phyloP scores from a whole-genome alignment of 2,329 filamentous ascomycete genomes.

The Cladosporium velox region DNA sequence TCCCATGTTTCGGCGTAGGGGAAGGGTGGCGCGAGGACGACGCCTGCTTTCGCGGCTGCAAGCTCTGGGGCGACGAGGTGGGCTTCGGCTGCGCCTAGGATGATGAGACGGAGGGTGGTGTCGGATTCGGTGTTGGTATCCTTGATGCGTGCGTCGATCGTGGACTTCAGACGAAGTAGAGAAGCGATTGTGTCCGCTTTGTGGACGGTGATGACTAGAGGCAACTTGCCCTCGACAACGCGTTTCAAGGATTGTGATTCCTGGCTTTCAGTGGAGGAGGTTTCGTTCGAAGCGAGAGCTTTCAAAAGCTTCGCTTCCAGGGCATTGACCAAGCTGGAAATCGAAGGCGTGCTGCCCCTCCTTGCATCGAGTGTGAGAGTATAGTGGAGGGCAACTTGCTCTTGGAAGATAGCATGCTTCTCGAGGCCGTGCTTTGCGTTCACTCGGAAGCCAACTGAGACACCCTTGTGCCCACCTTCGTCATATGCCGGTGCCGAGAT shows the following conservation, averaged over 20 bases:
- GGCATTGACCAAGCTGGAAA: slow-evolving; percentile 56
- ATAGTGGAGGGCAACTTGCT: slow-evolving; percentile 46
- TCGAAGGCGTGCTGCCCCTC: slow-evolving; percentile 48
- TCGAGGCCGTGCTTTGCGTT: slow-evolving; percentile 39
- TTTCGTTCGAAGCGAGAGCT: slow-evolving; percentile 48
- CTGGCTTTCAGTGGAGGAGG: slow-evolving; percentile 38
- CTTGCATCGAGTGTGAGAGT: slow-evolving; percentile 56
- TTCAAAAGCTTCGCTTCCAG: slow-evolving; percentile 58
- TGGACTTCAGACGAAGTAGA: slow-evolving; percentile 59
- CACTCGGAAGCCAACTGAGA: slow-evolving; percentile 41
- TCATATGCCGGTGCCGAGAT: slow-evolving; percentile 41
- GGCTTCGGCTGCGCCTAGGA: slow-evolving; percentile 66
- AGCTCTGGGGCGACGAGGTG: slow-evolving; percentile 61
- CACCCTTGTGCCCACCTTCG: slow-evolving; percentile 39
- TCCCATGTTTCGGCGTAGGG: slow-evolving; percentile 61
- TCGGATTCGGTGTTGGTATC: slow-evolving; percentile 7
- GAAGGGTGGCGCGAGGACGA: slow-evolving; percentile 62
- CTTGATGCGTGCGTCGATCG: slow-evolving; percentile 50
- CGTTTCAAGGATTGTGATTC: slow-evolving; percentile 34
- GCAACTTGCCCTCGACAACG: slow-evolving; percentile 56
- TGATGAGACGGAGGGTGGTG: slow-evolving; percentile 52
- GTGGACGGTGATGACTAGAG: slow-evolving; percentile 61
- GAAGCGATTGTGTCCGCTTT: slow-evolving; percentile 65
- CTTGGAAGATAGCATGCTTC: slow-evolving; percentile 42
- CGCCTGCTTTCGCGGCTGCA: slow-evolving; percentile 57